Conservation (phyloP, 768 basidiomycete genomes). For the Boletus patriciae region DNA sequence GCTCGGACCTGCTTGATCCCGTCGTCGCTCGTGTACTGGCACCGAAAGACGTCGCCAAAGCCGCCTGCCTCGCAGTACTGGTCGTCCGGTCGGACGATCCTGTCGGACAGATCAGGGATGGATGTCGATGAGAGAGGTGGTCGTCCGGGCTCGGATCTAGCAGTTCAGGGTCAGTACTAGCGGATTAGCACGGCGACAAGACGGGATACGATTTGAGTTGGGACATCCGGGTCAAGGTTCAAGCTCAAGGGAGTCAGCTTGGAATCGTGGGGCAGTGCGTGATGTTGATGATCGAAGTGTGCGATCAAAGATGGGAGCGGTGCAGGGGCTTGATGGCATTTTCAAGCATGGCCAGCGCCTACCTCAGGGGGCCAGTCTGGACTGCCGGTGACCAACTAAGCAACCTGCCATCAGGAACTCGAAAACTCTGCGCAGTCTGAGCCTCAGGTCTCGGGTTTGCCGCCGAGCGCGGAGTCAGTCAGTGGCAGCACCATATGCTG, state of each 20-base stretch:
- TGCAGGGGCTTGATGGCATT: no score
- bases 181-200: no score
- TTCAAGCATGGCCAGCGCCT: no score
- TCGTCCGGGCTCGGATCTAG: background rate
- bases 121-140: background rate
- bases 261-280: background rate
- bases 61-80: conserved; percentile 3
- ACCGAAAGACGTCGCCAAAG: conserved; percentile 9
- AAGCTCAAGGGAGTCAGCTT: background rate
- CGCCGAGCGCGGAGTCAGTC: no score
- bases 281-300: background rate
- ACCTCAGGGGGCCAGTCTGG: no score
- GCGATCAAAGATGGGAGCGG: no score
- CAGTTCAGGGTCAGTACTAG: no score
- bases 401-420: no score
- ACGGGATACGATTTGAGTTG: background rate
- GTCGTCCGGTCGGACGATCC: background rate
- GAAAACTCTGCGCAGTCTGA: no score
- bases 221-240: background rate
- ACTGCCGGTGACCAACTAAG: no score
- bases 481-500: no score
- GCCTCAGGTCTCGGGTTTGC: no score
- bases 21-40: background rate
- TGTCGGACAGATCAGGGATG: conserved; percentile 1
- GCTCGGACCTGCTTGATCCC: background rate